These are phyloP conservation scores for Gracilaria vermiculophylla DNA, from an alignment of 23 red algal genomes.

Conservation along the genomic window DNA sequence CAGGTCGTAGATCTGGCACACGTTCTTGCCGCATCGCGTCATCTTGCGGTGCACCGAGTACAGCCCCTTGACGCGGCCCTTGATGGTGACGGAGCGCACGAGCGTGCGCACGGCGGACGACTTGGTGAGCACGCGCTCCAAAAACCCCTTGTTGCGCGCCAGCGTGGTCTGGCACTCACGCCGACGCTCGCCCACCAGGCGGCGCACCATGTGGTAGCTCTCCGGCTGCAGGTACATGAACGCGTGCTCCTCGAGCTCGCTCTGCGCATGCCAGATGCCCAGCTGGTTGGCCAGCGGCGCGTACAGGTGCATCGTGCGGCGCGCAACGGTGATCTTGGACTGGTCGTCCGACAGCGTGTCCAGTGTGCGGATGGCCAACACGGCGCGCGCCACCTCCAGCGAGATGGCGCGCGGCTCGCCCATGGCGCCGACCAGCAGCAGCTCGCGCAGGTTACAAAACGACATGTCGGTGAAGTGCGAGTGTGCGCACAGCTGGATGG, in stretches of 20 bases:
- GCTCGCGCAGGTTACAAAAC: constrained; percentile 53
- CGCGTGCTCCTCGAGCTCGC: constrained; percentile 86
- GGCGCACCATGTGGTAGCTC: constrained; percentile 57
- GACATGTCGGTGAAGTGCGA: constrained; percentile 52
- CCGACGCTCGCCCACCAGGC: constrained; percentile 57
- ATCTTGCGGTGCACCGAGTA: constrained; percentile 93
- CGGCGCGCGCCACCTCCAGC: constrained; percentile 61
- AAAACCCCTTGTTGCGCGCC: constrained; percentile 55
- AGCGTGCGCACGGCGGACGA: constrained; percentile 32
- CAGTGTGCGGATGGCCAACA: constrained; percentile 52
- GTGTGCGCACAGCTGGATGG: constrained; percentile 44
- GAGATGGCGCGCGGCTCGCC: constrained; percentile 72
- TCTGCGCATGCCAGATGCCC: constrained; percentile 83
- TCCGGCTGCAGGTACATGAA: constrained; percentile 82
- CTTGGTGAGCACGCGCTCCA: constrained; percentile 51
- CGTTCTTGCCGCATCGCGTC: constrained; percentile 60
- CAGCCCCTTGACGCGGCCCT: constrained; percentile 89
- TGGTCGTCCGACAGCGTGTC: neutral
- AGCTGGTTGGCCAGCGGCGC: constrained; percentile 84
- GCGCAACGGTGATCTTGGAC: constrained; percentile 36
- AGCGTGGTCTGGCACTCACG: constrained; percentile 67
- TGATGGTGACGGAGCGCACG: constrained; percentile 43
- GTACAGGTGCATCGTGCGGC: constrained; percentile 55
- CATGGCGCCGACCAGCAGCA: constrained; percentile 48
- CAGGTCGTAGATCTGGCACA: constrained; percentile 84